phyloP scores from a whole-genome alignment of 768 basidiomycete genomes.

The Chiua virens region DNA sequence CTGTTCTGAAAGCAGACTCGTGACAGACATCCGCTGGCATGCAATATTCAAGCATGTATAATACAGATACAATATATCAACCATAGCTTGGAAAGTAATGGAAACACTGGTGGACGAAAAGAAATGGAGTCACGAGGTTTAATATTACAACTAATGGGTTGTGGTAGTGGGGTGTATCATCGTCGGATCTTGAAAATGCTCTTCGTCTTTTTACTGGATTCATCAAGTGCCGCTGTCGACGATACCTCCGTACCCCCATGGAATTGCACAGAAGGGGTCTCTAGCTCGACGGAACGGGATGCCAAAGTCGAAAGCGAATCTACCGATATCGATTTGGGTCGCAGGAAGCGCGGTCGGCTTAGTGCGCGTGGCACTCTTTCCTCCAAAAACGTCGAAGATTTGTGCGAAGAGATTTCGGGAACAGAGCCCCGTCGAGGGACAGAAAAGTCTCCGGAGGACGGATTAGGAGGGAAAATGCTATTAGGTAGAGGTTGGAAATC shows the following conservation, averaged over 20 bases:
- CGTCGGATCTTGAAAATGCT: slow-evolving; percentile 42
- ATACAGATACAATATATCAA: slow-evolving; percentile 27
- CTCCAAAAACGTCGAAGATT: slow-evolving; percentile 11
- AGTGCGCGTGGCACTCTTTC: slow-evolving; percentile 21
- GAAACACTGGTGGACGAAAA: neutral
- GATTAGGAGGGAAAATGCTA: neutral
- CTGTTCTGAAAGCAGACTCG: slow-evolving; percentile 33
- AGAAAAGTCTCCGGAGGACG: slow-evolving; percentile 10
- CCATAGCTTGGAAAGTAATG: slow-evolving; percentile 6
- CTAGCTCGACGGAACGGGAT: slow-evolving; percentile 8
- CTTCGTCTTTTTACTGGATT: slow-evolving; percentile 34
- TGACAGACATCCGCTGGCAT: slow-evolving; percentile 7
- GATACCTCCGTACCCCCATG: slow-evolving; percentile 5
- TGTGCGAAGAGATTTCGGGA: slow-evolving; percentile 19
- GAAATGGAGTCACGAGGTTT: neutral
- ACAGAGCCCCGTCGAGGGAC: slow-evolving; percentile 27
- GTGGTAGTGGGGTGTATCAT: slow-evolving; percentile 16
- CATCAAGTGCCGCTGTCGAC: slow-evolving; percentile 10
- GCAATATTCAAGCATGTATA: slow-evolving; percentile 17
- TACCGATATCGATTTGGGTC: slow-evolving; percentile 53
- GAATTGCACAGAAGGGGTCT: slow-evolving; percentile 5
- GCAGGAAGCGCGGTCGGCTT: slow-evolving; percentile 29
- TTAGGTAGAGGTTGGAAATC: slow-evolving; percentile 2
- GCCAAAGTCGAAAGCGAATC: slow-evolving; percentile 49
- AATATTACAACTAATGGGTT: neutral